Evolutionary conservation across 805 yeast species (phyloP).

Genomic region (Candida takata): DNA sequence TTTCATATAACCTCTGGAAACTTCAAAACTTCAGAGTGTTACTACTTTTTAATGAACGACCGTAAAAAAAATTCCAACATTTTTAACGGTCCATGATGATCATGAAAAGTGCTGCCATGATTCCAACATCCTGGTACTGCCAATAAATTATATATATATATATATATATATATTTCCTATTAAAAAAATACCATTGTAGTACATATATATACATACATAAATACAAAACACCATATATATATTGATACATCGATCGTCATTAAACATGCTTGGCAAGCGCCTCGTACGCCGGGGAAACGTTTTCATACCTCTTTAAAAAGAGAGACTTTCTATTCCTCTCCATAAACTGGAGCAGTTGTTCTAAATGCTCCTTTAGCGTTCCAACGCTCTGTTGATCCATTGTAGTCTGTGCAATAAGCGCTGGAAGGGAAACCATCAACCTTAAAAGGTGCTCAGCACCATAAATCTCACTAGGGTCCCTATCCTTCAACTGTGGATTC

Average conservation of each 20-base stretch:
- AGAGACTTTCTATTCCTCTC: constrained; percentile 33
- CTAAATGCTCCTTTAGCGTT: constrained; percentile 47
- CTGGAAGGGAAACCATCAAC: constrained; percentile 73
- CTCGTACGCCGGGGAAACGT: constrained; percentile 44
- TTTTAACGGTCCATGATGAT: constrained; percentile 3
- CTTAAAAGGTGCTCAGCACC: constrained; percentile 82
- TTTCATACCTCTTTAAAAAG: constrained; percentile 39
- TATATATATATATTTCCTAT: not conserved
- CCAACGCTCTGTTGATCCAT: constrained; percentile 73
- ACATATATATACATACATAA: not conserved
- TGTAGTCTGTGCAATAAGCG: constrained; percentile 65
- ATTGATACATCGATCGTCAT: not conserved
- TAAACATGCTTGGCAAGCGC: constrained; percentile 16
- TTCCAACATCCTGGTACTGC: constrained; percentile 17
- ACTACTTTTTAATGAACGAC: too few relatives aligned
- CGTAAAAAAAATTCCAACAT: constrained; percentile 19
- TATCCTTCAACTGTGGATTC: constrained; percentile 27
- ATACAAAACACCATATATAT: not conserved
- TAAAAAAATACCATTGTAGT: not conserved
- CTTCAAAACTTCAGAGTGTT: too few relatives aligned
- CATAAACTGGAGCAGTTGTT: constrained; percentile 46
- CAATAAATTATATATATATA: not conserved
- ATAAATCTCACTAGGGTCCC: constrained; percentile 44
- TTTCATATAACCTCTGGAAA: too few relatives aligned
- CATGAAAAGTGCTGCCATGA: constrained; percentile 1